These are phyloP conservation scores for Lactifluus pinguis DNA, from an alignment of 768 basidiomycete genomes.

Conservation along the genomic window DNA sequence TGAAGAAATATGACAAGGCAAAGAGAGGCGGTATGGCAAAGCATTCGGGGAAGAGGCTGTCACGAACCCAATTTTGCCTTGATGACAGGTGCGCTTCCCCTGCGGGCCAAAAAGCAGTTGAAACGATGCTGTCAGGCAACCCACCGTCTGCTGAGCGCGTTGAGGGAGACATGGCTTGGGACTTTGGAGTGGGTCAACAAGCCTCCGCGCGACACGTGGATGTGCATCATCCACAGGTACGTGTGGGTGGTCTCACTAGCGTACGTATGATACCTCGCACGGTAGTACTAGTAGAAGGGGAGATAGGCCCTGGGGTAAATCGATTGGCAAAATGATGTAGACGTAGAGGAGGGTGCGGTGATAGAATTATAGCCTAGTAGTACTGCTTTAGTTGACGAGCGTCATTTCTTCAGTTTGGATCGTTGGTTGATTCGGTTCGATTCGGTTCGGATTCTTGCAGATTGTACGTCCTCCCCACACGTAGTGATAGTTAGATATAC, in stretches of 20 bases:
- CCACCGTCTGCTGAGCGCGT: conserved; percentile 4
- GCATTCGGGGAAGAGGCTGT: neutral
- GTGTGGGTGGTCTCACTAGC: conserved; percentile 12
- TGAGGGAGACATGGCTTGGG: conserved; percentile 16
- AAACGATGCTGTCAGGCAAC: neutral
- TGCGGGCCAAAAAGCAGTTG: neutral
- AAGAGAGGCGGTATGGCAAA: neutral
- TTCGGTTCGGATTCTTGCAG: neutral
- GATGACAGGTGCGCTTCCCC: neutral
- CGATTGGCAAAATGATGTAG: neutral
- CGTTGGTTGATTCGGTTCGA: neutral
- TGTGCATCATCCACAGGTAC: neutral
- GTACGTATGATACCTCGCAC: conserved; percentile 14
- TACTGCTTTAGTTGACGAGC: neutral
- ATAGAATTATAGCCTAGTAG: neutral
- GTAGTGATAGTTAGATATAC: neutral
- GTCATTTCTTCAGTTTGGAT: neutral
- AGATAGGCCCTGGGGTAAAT: neutral
- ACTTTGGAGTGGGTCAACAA: conserved; percentile 6
- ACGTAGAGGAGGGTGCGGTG: neutral
- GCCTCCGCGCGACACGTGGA: neutral
- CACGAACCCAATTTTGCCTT: neutral
- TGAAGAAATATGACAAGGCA: neutral
- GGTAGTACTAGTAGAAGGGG: neutral
- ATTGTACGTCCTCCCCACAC: neutral